Conservation (phyloP, 2,329 filamentous ascomycete genomes). For the Teratosphaeria gauchensis region DNA sequence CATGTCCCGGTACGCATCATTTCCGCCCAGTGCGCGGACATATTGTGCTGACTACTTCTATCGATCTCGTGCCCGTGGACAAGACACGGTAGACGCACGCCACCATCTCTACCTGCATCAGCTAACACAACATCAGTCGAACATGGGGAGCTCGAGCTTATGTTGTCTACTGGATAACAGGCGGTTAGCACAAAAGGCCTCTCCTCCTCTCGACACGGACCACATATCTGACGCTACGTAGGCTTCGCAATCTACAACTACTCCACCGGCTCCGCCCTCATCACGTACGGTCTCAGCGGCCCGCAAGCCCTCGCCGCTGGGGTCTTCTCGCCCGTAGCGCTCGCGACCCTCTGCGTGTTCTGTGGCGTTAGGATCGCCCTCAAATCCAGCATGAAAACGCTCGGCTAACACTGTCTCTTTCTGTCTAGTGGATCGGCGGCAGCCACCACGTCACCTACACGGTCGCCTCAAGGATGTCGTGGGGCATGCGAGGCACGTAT, state of each 20-base stretch:
- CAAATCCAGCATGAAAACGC: not conserved
- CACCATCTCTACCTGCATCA: not conserved
- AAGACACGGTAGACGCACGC: not conserved
- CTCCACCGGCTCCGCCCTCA: not conserved
- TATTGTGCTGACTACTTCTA: not conserved
- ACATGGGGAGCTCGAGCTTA: not conserved
- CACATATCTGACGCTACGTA: not conserved
- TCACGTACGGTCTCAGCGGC: not conserved
- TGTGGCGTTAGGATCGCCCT: not conserved
- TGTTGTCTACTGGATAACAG: not conserved
- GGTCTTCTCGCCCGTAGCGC: not conserved
- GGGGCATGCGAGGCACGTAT: not conserved
- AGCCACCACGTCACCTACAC: not conserved
- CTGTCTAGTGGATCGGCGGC: not conserved
- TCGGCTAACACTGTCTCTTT: not conserved
- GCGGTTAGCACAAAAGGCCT: not conserved
- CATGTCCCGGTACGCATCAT: not conserved
- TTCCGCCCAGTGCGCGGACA: too few species aligned
- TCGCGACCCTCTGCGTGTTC: not conserved
- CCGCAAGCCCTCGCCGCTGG: not conserved
- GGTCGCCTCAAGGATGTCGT: not conserved
- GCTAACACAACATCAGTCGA: not conserved
- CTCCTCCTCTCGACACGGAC: not conserved
- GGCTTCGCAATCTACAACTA: not conserved
- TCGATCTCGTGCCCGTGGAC: not conserved